Base-by-base conservation (phyloP, 2,329 filamentous ascomycete genomes). In the Cladophialophora carrionii region DNA sequence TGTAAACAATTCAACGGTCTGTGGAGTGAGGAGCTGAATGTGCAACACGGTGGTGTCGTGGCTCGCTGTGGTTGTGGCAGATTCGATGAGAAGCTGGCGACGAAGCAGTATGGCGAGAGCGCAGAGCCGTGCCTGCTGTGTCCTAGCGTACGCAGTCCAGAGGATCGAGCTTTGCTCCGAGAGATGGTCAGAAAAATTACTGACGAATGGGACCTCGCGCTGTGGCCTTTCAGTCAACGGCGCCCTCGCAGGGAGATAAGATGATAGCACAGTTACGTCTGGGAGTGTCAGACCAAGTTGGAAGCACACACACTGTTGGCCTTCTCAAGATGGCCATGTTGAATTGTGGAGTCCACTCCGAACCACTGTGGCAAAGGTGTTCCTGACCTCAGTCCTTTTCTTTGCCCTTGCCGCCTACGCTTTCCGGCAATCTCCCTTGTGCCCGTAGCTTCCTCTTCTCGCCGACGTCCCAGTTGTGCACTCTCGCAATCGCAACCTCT, bases 391-490 rank as follows among this genome's bases (percentile, higher is more conserved):
- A 66, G 4, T 67, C 64, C 57, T 69, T 68, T 8, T 66, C 65
- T 22, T 62, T 63, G 26, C 59, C 66, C n/a, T 60, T 56, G 10
- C 61, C 57, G 20, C 29, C 59, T 31, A 64, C 56, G 24, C 22
- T 26, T 24, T 65, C 78, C 87, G 68, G 87, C 85, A 57, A 74
- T 75, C 63, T 78, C 77, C 59, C 77, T 78, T 75, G 80, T 79
- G 55, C 79, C 80, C 48, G 95, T 67, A 96, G 92, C 82, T 96
- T 97, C 72, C 95, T 85, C 79, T 96, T 91, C 82, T 96, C 91
- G 51, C 94, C 91, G 4, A 99, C 92, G 74, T 99, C 95, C 94
- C 95, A 98, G 78, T 99, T 99, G 79, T 99, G 98, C n/a, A 99
- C 93, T 70, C 95, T 85, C 24, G 95, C 95, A 48, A 94, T 92